A percentile compares a stretch with the other conserved stretches of the same genome.
phyloP scores from a whole-genome alignment of 352 stramenopile genomes.

The Globisporangium emineosum region DNA sequence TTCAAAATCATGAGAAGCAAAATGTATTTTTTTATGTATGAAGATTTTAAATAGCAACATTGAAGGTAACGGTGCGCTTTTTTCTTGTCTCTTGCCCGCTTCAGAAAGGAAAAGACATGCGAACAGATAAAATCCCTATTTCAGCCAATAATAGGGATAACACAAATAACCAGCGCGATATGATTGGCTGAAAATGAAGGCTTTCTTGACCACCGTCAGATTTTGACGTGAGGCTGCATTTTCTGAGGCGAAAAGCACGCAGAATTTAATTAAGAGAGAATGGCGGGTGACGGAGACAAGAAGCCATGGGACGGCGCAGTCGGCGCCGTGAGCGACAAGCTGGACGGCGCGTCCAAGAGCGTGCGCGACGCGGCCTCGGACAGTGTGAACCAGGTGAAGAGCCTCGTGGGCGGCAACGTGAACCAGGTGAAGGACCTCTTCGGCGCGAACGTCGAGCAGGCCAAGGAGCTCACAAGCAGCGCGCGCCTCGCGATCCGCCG shows the following conservation, averaged over 20 bases:
- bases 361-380: constrained; percentile 33
- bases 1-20: too few relatives aligned
- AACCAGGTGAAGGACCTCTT: constrained; percentile 45
- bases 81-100: not conserved
- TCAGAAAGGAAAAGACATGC: not conserved
- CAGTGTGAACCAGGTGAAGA: constrained; percentile 41
- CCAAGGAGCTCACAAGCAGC: constrained; percentile 60
- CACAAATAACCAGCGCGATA: not conserved
- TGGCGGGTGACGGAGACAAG: constrained; percentile 35
- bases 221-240: not conserved
- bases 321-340: constrained; percentile 38
- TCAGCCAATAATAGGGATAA: not conserved
- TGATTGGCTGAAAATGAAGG: not conserved
- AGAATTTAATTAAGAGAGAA: constrained; percentile 1
- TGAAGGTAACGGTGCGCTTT: not conserved
- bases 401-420: constrained; percentile 33
- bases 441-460: constrained; percentile 39
- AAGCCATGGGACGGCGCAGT: constrained; percentile 61
- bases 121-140: not conserved
- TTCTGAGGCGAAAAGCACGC: not conserved
- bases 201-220: not conserved
- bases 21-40: too few relatives aligned
- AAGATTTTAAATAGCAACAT: too few relatives aligned
- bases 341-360: constrained; percentile 50
- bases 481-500: constrained; percentile 46